Base-by-base conservation (phyloP, 352 stramenopile species). In the Elongisporangium prolatum region DNA sequence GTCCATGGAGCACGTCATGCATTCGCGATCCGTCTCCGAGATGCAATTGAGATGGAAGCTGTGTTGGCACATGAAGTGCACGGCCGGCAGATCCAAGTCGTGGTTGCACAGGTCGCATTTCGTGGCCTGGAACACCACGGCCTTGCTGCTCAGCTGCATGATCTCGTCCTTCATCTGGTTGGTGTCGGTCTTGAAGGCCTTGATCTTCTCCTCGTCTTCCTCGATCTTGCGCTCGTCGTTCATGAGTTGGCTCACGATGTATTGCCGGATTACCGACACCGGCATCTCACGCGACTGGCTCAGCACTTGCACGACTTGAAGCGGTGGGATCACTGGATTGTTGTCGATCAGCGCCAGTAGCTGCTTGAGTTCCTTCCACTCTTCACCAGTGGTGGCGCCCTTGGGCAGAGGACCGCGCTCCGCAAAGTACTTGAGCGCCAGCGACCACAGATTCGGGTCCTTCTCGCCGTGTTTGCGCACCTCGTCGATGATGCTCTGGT, bases 151-250 rank as follows among this genome's bases (percentile, higher is more conserved):
- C 10, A 96, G 64, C 50, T 91, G 78, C 14, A 75, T 50, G 57
- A 96, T 91, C 59, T 96, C 85, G n/a, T 91, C 82, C 63, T 91
- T 91, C 86, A 96, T 96, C 68, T 94, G 83, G 69, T 93, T 88
- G 28, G 88, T 95, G 58, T 94, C 86, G 16, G 69, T 63, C 67
- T 93, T 91, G 63, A 95, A 93, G 34, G 86, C 78, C 54, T 88
- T 89, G 47, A 95, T 95, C 61, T 95, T 91, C 50, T 93, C 82
- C 53, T 87, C 77, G 52, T 95, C 86, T 48, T 92, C 82, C 51
- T 91, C 80, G 37, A 96, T 91, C 61, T 91, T 84, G 44, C 79
- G 78, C 65, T 93, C 73, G 50, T 95, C 84, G 28, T 77, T 80
- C 44, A 77, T 68, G 22, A 96, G 64, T 56, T 95, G 86, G 65